Conservation (phyloP, 257 asterid genomes). For the Nicotiana otophora region DNA sequence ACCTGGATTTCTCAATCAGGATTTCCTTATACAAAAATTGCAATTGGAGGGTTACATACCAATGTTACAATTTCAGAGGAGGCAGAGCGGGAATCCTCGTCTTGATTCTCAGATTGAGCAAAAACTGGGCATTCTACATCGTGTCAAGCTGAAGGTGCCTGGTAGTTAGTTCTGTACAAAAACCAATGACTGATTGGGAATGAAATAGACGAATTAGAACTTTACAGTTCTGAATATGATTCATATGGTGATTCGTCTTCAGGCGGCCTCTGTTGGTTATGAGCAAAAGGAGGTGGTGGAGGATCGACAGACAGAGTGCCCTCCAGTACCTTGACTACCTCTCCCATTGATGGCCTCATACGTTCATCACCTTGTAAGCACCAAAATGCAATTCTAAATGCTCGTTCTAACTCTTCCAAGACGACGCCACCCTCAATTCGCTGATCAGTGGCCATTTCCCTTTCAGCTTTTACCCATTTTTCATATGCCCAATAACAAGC, state of each 20-base stretch:
- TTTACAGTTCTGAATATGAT: conserved; percentile 3
- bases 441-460: conserved; percentile 18
- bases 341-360: conserved; percentile 41
- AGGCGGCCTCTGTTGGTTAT: conserved; percentile 2
- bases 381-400: conserved; percentile 36
- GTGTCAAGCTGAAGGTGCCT: background rate
- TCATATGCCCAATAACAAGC: conserved; percentile 28
- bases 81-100: background rate
- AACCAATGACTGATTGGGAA: background rate
- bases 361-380: conserved; percentile 33
- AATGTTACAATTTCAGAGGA: background rate
- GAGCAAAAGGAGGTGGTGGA: conserved; percentile 26
- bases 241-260: background rate
- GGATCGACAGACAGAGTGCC: conserved; percentile 28
- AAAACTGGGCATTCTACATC: background rate
- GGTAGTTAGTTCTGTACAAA: conserved; percentile 6
- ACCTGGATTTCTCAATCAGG: conserved; percentile 47
- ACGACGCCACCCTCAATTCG: conserved; percentile 20
- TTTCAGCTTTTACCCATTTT: conserved; percentile 19
- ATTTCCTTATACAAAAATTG: conserved; percentile 22
- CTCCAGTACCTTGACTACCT: conserved; percentile 35
- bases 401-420: conserved; percentile 31
- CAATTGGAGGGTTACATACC: conserved; percentile 1
- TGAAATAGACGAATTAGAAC: background rate
- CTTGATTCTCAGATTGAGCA: background rate